Base-by-base conservation (phyloP, 371 early-diverging fungal genomes). In the Mortierella sp. region DNA sequence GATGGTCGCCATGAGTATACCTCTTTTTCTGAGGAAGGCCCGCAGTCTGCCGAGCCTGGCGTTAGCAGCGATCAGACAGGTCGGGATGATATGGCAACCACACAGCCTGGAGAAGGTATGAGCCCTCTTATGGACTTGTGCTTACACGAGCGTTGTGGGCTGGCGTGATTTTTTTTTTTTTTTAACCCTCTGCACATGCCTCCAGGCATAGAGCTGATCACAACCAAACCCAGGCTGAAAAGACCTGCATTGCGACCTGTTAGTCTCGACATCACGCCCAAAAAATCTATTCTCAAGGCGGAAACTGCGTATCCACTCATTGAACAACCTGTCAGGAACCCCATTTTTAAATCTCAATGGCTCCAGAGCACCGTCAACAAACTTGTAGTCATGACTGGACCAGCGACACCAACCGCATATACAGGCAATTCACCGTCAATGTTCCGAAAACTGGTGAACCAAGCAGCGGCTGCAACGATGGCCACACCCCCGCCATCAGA, bases 361-460 rank as follows among this genome's bases (percentile, higher is more conserved):
- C 66, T 76, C 41, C 78, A 76, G 57, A 76, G 66, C 52, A 76
- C 78, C 30, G 78, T 76, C 46, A 76, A 51, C 60, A 76, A 70
- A 31, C 64, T 76, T 23, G 78, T 63, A 18, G 78, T 66, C 9
- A 70, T 76, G 51, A 70, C 66, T 58, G 78, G 71, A 7, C 78
- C 78, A 8, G 61, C 70, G 3, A 31, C 59, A 1, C 78, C 70
- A 14, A 76, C 78, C 4, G 71, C 70, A 19, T 76, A 76, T 60
- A 76, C 78, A 9, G 78, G 58, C 31, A 61, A 69, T 19, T 43
- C 61, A 4, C 70, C 78, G 1, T 70, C 78, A 14, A 70, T 76
- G 66, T 76, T 76, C 47, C 56, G 67, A 24, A 76, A 70, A 24
- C 52, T 76, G 7, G 78, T 76, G 26, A 62, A 53, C 7, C 78